Percentiles rank a stretch among this genome's conserved stretches.
phyloP scores from a whole-genome alignment of 768 basidiomycete species.

The Rossbeevera mucosa region DNA sequence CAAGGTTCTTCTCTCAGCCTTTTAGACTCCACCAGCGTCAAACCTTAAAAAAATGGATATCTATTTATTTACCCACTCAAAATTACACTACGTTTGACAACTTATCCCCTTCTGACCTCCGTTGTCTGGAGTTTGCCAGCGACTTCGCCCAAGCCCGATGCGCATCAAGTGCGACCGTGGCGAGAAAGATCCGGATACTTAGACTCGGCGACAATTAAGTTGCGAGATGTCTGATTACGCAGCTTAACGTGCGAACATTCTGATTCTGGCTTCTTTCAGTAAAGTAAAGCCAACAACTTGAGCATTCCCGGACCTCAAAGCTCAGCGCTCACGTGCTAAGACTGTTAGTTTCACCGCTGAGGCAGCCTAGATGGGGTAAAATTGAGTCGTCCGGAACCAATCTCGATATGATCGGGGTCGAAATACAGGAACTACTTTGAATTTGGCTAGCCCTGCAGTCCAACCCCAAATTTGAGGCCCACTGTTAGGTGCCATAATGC shows the following conservation, averaged over 20 bases:
- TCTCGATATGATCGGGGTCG: background rate
- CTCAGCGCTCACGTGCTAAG: slow-evolving; percentile 11
- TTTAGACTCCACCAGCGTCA: slow-evolving; percentile 15
- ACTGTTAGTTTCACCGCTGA: slow-evolving; percentile 9
- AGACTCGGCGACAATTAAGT: slow-evolving; percentile 5
- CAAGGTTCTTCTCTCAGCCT: slow-evolving; percentile 24
- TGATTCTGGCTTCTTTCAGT: background rate
- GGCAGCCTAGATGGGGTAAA: slow-evolving; percentile 8
- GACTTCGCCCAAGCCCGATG: slow-evolving; percentile 3
- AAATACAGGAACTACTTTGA: background rate
- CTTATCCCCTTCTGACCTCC: slow-evolving; percentile 13
- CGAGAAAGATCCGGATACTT: slow-evolving; percentile 13
- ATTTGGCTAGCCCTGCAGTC: background rate
- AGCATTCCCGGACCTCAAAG: background rate
- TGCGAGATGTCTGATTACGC: slow-evolving; percentile 2
- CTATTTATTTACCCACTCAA: slow-evolving; percentile 3
- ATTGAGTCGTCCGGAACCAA: background rate
- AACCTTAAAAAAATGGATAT: slow-evolving; percentile 2
- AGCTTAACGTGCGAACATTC: slow-evolving; percentile 13
- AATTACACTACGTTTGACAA: slow-evolving; percentile 20
- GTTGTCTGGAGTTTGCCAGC: slow-evolving; percentile 14
- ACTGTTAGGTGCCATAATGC: slow-evolving; percentile 1
- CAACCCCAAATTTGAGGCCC: slow-evolving; percentile 2
- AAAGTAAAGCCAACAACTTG: background rate
- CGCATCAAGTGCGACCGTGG: slow-evolving; percentile 6